phyloP scores from a whole-genome alignment of 306 rosid genomes.

The Quercus gilva region DNA sequence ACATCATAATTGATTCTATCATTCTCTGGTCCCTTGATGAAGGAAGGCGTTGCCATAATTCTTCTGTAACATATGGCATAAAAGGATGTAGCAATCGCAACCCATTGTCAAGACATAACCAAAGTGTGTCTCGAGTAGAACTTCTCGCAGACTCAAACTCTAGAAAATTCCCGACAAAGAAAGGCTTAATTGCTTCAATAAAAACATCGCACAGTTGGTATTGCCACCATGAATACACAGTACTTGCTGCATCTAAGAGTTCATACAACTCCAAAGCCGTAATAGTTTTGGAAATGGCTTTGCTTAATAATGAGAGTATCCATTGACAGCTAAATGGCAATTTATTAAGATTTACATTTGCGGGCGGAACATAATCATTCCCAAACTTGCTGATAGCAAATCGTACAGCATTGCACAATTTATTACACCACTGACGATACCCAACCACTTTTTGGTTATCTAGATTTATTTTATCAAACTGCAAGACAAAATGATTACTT shows the following conservation, averaged over 20 bases:
- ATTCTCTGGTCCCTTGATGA: slow-evolving; percentile 48
- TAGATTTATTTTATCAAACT: slow-evolving; percentile 93
- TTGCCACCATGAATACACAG: slow-evolving; percentile 92
- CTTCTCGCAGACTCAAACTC: slow-evolving; percentile 53
- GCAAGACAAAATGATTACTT: slow-evolving; percentile 25
- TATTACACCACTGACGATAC: slow-evolving; percentile 94
- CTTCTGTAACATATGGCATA: slow-evolving; percentile 96
- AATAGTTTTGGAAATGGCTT: slow-evolving; percentile 60
- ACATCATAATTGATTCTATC: slow-evolving; percentile 74
- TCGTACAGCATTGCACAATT: slow-evolving; percentile 88
- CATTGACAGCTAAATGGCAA: slow-evolving; percentile 92
- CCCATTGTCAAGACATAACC: slow-evolving; percentile 93
- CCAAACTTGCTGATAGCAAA: slow-evolving; percentile 93
- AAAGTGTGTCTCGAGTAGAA: slow-evolving; percentile 72
- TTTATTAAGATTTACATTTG: slow-evolving; percentile 44
- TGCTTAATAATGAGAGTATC: slow-evolving; percentile 77
- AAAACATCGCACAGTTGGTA: slow-evolving; percentile 95
- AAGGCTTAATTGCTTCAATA: slow-evolving; percentile 91
- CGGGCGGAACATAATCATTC: slow-evolving; percentile 66
- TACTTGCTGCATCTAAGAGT: slow-evolving; percentile 77
- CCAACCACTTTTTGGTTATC: slow-evolving; percentile 95
- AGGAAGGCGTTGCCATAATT: slow-evolving; percentile 97
- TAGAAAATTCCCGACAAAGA: slow-evolving; percentile 62
- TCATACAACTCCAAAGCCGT: slow-evolving; percentile 57
- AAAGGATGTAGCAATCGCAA: slow-evolving; percentile 93